A percentile compares a stretch with the other conserved stretches of the same genome.
Evolutionary conservation across 2,329 filamentous ascomycete genomes (phyloP).

Genomic region (Xylariaceae sp.): DNA sequence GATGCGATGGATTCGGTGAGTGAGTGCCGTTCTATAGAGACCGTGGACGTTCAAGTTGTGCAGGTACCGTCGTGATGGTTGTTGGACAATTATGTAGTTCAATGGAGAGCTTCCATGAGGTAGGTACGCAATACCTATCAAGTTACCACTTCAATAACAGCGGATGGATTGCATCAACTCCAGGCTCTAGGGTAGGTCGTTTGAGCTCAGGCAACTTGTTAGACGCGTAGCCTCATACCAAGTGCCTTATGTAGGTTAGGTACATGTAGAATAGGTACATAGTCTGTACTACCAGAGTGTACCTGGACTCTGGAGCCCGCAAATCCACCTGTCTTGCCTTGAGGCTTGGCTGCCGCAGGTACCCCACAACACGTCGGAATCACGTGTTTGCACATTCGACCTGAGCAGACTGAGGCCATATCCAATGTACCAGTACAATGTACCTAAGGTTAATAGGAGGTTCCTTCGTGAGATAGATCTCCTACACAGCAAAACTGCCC

Average conservation of each 20-base stretch:
- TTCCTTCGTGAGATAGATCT: too few relatives aligned
- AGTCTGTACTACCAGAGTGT: too few relatives aligned
- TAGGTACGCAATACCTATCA: too few relatives aligned
- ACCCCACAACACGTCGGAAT: background rate
- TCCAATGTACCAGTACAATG: too few relatives aligned
- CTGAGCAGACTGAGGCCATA: too few relatives aligned
- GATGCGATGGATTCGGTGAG: background rate
- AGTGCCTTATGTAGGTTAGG: constrained; percentile 3
- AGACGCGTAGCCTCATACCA: constrained; percentile 27
- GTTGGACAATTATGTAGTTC: background rate
- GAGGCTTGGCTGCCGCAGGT: background rate
- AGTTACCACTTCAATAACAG: too few relatives aligned
- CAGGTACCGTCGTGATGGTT: background rate
- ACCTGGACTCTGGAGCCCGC: too few relatives aligned
- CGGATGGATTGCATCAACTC: constrained; percentile 10
- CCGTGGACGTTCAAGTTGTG: background rate
- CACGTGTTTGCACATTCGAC: background rate
- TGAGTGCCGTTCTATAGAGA: too few relatives aligned
- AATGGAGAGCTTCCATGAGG: background rate
- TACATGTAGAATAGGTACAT: background rate
- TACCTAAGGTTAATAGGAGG: too few relatives aligned
- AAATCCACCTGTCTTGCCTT: background rate
- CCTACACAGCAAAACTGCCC: too few relatives aligned
- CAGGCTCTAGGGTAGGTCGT: too few relatives aligned
- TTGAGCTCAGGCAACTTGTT: constrained; percentile 27